Evolutionary conservation across 2,329 filamentous ascomycete genomes (phyloP).

Genomic region (Penicillium corylophilum): DNA sequence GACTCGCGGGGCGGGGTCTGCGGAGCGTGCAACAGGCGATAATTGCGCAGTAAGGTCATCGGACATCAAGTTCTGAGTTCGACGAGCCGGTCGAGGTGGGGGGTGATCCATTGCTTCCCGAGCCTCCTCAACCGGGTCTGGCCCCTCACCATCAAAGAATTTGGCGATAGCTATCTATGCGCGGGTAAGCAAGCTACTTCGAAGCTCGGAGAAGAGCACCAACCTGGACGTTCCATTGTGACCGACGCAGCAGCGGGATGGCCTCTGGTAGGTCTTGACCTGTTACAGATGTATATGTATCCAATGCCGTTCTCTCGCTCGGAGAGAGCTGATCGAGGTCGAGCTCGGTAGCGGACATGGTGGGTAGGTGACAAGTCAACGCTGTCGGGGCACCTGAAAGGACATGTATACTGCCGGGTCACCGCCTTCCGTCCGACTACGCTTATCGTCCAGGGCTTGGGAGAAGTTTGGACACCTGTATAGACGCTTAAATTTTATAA

Average conservation of each 20-base stretch:
- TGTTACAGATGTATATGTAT: slow-evolving; percentile 86
- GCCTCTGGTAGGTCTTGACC: slow-evolving; percentile 76
- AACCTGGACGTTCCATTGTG: slow-evolving; percentile 95
- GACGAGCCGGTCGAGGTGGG: slow-evolving; percentile 62
- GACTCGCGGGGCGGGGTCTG: slow-evolving; percentile 76
- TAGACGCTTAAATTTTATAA: not conserved
- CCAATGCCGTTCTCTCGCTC: slow-evolving; percentile 76
- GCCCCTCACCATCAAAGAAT: slow-evolving; percentile 94
- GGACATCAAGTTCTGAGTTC: slow-evolving; percentile 68
- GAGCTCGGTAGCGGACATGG: slow-evolving; percentile 49
- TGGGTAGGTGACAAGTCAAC: slow-evolving; percentile 24
- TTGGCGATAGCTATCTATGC: slow-evolving; percentile 86
- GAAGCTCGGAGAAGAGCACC: slow-evolving; percentile 7
- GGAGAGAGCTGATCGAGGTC: slow-evolving; percentile 68
- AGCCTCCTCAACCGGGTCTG: slow-evolving; percentile 77
- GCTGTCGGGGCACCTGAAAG: not conserved
- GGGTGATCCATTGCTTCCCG: slow-evolving; percentile 60
- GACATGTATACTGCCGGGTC: slow-evolving; percentile 7
- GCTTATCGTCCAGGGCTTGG: not conserved
- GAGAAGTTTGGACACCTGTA: not conserved
- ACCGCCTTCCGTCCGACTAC: slow-evolving; percentile 9
- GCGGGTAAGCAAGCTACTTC: slow-evolving; percentile 17
- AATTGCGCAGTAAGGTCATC: slow-evolving; percentile 38
- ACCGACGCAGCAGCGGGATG: slow-evolving; percentile 74
- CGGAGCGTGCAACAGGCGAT: slow-evolving; percentile 41